Percentiles rank a stretch among this genome's conserved stretches.
Evolutionary conservation across 1,284 basidiomycete species (phyloP).

Genomic region (Puccinia brachypodii): DNA sequence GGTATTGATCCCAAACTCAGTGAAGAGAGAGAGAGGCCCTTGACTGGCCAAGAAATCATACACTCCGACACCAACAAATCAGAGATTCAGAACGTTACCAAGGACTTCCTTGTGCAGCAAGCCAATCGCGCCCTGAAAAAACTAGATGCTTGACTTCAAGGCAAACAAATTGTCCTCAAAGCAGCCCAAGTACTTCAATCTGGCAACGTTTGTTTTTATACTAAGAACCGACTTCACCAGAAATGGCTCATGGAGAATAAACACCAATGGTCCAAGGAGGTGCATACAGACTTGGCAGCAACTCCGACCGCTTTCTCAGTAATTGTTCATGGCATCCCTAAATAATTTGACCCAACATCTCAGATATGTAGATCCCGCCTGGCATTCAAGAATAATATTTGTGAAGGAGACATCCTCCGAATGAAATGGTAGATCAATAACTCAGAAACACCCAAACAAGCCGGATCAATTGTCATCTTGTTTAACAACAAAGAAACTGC

Average conservation of each 20-base stretch:
- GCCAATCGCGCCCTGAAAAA: background rate
- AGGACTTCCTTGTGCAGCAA: background rate
- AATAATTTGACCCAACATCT: background rate
- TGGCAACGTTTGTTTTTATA: background rate
- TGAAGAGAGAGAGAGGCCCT: too few species aligned
- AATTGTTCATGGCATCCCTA: background rate
- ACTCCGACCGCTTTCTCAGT: background rate
- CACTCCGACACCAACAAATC: background rate
- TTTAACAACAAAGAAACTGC: background rate
- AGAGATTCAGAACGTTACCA: background rate
- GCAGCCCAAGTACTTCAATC: background rate
- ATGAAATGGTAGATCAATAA: background rate
- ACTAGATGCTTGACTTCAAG: background rate
- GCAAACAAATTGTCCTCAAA: background rate
- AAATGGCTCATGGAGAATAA: background rate
- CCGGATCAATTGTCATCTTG: background rate
- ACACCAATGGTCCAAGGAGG: slow-evolving; percentile 1
- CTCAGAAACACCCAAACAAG: background rate
- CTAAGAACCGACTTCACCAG: background rate
- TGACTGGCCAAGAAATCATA: too few species aligned
- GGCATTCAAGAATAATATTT: background rate
- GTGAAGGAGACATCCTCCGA: background rate
- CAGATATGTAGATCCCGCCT: background rate
- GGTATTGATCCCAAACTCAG: too few species aligned
- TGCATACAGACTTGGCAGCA: background rate